Conservation (phyloP, 768 basidiomycete genomes). For the Pleurotus platypus region DNA sequence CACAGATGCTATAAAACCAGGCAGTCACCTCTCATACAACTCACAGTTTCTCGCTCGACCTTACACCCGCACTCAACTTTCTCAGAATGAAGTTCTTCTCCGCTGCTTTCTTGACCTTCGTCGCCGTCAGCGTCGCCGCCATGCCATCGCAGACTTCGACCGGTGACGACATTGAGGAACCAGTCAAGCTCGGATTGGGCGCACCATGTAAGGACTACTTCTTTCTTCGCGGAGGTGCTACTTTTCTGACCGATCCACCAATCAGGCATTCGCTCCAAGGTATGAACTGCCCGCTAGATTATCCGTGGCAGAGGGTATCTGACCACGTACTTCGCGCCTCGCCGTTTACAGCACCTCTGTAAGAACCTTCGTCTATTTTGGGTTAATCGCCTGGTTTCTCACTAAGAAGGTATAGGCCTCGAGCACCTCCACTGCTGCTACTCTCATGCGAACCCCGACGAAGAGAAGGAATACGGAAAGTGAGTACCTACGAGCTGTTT, state of each 20-base stretch:
- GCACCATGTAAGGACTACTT: background rate
- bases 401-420: background rate
- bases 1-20: background rate
- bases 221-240: background rate
- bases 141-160: background rate
- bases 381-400: background rate
- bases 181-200: background rate
- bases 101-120: background rate
- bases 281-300: background rate
- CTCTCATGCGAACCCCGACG: background rate
- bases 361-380: background rate
- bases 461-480: no score
- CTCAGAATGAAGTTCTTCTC: background rate
- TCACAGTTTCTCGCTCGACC: background rate
- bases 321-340: background rate
- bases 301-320: background rate
- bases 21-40: background rate
- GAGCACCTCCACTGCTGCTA: conserved; percentile 2
- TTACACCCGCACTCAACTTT: background rate
- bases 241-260: background rate
- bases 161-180: conserved; percentile 3
- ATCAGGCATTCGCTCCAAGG: conserved; percentile 3
- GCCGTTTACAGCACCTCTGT: conserved; percentile 2
- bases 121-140: background rate
- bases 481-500: no score